phyloP scores from a whole-genome alignment of 768 basidiomycete genomes.

The Neoboletus subvelutipes region DNA sequence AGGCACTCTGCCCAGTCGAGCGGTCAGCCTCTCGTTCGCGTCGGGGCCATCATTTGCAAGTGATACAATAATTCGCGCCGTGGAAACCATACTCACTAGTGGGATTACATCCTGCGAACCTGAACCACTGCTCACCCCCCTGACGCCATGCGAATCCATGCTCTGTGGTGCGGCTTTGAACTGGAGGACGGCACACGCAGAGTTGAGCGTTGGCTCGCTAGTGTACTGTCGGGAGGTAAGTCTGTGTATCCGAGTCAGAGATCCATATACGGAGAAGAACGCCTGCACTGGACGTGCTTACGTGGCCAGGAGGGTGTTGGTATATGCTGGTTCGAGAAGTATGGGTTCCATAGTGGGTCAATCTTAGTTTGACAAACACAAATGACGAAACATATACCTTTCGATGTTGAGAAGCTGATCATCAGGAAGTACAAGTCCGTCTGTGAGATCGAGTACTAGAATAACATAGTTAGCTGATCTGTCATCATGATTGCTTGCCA shows the following conservation, averaged over 20 bases:
- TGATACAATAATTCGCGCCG: neutral
- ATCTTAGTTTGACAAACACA: neutral
- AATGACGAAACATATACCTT: neutral
- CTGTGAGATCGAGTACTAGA: neutral
- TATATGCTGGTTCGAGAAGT: neutral
- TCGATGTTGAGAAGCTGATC: neutral
- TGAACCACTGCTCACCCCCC: too few relatives aligned
- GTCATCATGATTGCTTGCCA: neutral
- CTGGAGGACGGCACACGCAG: neutral
- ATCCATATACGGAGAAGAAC: neutral
- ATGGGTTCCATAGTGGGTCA: neutral
- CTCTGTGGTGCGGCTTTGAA: neutral
- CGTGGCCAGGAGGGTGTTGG: conserved; percentile 1
- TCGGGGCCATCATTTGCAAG: neutral
- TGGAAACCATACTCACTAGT: neutral
- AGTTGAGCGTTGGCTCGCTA: neutral
- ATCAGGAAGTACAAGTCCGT: neutral
- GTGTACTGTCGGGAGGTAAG: neutral
- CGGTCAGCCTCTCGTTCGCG: neutral
- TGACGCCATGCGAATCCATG: neutral
- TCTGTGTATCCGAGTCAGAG: neutral
- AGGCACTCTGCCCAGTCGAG: neutral
- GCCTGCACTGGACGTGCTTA: neutral
- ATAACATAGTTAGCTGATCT: neutral
- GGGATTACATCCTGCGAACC: neutral